These are phyloP conservation scores for Plasmodium falciparum DNA, from an alignment of 169 alveolate genomes.

Conservation along the genomic window DNA sequence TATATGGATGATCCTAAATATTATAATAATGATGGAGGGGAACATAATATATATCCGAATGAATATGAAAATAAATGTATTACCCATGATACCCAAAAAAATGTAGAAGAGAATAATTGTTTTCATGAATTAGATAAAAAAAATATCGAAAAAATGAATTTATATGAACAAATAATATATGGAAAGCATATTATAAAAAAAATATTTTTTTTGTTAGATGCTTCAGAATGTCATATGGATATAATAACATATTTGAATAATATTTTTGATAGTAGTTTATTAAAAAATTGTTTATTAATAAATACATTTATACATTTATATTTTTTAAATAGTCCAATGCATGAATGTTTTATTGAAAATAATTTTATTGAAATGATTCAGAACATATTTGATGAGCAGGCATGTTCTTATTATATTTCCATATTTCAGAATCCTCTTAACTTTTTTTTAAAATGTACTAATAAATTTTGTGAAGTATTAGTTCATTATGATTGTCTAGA, in stretches of 20 bases:
- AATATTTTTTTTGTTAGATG: slow-evolving; percentile 10
- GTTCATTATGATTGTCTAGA: slow-evolving; percentile 39
- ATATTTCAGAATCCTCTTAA: slow-evolving; percentile 67
- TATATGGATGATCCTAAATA: too few relatives aligned
- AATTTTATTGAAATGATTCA: slow-evolving; percentile 26
- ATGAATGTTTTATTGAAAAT: neutral
- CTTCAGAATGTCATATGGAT: neutral
- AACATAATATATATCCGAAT: neutral
- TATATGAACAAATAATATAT: slow-evolving; percentile 39
- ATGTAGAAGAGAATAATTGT: neutral
- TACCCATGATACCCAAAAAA: neutral
- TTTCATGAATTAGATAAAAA: neutral
- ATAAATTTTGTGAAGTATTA: slow-evolving; percentile 9
- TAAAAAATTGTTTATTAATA: slow-evolving; percentile 19
- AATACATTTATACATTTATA: slow-evolving; percentile 22
- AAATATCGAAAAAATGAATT: neutral
- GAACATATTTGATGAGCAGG: slow-evolving; percentile 23
- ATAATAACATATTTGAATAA: neutral
- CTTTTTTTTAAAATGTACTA: slow-evolving; percentile 41
- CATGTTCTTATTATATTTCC: slow-evolving; percentile 52
- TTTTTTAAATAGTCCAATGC: slow-evolving; percentile 1
- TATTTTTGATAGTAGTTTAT: slow-evolving; percentile 10
- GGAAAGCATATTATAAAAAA: slow-evolving; percentile 4
- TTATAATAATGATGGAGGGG: too few relatives aligned
- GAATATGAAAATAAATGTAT: neutral